Conservation (phyloP, 345 rosid genomes). For the Citrus unshiu region DNA sequence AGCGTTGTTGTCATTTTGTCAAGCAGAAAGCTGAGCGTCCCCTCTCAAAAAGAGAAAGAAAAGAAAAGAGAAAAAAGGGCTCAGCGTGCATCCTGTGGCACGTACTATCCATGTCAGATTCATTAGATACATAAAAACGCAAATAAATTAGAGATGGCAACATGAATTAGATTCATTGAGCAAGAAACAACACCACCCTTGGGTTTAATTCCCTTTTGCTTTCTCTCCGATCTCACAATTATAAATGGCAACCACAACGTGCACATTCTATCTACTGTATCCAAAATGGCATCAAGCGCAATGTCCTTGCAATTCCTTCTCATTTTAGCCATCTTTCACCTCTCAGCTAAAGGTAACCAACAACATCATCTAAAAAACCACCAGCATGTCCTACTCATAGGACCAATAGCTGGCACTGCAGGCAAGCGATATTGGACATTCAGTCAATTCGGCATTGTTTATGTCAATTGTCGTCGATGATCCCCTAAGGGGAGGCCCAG, state of each 20-base stretch:
- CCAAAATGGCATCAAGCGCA: conserved; percentile 1
- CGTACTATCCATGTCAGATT: not conserved
- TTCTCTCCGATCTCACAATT: too few species aligned
- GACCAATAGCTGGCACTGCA: not conserved
- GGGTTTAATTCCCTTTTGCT: not conserved
- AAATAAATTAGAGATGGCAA: not conserved
- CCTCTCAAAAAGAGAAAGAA: too few species aligned
- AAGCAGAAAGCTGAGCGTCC: too few species aligned
- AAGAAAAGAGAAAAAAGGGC: too few species aligned
- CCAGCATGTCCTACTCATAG: conserved; percentile 5
- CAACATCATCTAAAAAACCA: not conserved
- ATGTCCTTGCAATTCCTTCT: not conserved
- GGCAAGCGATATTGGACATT: not conserved
- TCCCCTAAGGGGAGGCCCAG: not conserved
- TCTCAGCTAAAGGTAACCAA: not conserved
- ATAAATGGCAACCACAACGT: too few species aligned
- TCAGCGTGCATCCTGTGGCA: not conserved
- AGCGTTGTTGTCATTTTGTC: not conserved
- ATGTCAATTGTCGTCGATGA: not conserved
- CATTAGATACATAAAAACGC: not conserved
- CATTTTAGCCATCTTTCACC: not conserved
- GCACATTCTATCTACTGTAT: too few species aligned
- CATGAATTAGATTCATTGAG: not conserved
- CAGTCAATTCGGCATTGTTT: not conserved
- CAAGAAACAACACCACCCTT: not conserved